These are phyloP conservation scores for Cairneyella variabilis DNA, from an alignment of 495 filamentous ascomycete genomes.

Conservation along the genomic window DNA sequence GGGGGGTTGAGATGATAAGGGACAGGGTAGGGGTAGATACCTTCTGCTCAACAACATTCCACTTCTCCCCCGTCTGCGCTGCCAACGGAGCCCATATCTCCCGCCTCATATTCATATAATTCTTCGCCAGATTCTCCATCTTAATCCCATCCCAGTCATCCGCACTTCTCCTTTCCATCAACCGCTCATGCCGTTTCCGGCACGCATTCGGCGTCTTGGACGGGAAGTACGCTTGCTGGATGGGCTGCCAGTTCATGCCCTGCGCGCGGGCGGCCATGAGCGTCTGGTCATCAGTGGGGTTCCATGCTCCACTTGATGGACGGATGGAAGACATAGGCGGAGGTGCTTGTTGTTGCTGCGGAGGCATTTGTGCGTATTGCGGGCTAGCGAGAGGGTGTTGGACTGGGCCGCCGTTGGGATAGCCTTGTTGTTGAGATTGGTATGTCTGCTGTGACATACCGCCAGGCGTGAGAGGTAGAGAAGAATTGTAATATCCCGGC, in stretches of 20 bases:
- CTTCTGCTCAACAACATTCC: constrained; percentile 66
- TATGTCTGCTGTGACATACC: constrained; percentile 19
- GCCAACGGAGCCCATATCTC: constrained; percentile 70
- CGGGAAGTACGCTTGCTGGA: constrained; percentile 64
- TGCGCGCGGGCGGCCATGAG: constrained; percentile 57
- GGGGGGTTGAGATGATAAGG: too few species aligned
- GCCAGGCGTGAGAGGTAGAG: background rate
- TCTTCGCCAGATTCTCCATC: constrained; percentile 59
- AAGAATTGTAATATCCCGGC: constrained; percentile 6
- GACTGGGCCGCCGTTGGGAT: constrained; percentile 23
- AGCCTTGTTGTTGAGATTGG: constrained; percentile 4
- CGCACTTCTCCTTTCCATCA: constrained; percentile 62
- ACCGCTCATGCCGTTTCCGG: constrained; percentile 70
- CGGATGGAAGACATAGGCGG: constrained; percentile 36
- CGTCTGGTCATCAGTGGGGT: constrained; percentile 57
- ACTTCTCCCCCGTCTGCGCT: constrained; percentile 59
- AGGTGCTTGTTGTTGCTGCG: too few species aligned
- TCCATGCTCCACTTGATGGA: constrained; percentile 57
- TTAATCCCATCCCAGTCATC: constrained; percentile 67
- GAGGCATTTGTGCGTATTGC: constrained; percentile 12
- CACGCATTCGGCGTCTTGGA: constrained; percentile 74
- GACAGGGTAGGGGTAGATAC: constrained; percentile 38
- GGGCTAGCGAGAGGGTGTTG: constrained; percentile 17
- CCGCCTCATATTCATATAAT: constrained; percentile 64
- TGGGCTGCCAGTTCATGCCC: constrained; percentile 69